Percentiles rank a stretch among this genome's conserved stretches.
Conservation (phyloP, 163 green algal genomes). For the Trebouxiophyceae sp. region DNA sequence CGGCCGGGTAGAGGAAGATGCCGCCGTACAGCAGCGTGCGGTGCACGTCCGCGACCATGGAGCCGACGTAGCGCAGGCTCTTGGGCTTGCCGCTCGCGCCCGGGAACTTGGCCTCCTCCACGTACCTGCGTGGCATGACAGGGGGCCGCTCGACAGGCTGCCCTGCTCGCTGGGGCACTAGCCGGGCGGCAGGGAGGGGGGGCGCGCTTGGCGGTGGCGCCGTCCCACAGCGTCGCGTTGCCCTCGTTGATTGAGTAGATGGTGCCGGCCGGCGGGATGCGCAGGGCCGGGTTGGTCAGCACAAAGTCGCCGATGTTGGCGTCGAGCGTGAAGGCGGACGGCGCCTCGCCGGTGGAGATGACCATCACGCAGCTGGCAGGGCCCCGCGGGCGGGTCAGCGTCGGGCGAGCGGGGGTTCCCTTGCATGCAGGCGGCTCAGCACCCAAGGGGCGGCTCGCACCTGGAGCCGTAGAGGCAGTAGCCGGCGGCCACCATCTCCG, state of each 20-base stretch:
- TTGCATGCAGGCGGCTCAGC: too few relatives aligned
- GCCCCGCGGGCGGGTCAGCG: too few relatives aligned
- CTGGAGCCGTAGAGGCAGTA: slow-evolving; percentile 61
- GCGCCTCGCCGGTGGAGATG: slow-evolving; percentile 31
- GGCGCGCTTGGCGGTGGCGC: slow-evolving; percentile 17
- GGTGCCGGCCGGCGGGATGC: slow-evolving; percentile 35
- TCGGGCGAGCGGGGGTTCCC: too few relatives aligned
- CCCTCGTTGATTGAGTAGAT: slow-evolving; percentile 76
- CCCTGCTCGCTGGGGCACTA: not conserved
- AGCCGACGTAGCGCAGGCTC: slow-evolving; percentile 59
- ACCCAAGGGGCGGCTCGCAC: too few relatives aligned
- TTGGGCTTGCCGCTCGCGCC: slow-evolving; percentile 29
- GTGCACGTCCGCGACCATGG: slow-evolving; percentile 75
- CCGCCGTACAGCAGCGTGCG: slow-evolving; percentile 68
- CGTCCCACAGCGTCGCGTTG: slow-evolving; percentile 53
- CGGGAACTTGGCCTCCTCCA: slow-evolving; percentile 43
- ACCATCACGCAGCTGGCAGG: slow-evolving; percentile 53
- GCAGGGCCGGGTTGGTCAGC: slow-evolving; percentile 42
- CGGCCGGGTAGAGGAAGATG: slow-evolving; percentile 68
- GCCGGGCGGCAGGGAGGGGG: not conserved
- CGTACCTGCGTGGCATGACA: slow-evolving; percentile 44
- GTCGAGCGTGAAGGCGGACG: slow-evolving; percentile 61
- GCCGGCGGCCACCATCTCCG: slow-evolving; percentile 56
- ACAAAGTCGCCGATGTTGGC: slow-evolving; percentile 63
- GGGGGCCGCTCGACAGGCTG: too few relatives aligned